These are phyloP conservation scores for Catharanthus roseus DNA, from an alignment of 257 asterid species.

Conservation along the genomic window DNA sequence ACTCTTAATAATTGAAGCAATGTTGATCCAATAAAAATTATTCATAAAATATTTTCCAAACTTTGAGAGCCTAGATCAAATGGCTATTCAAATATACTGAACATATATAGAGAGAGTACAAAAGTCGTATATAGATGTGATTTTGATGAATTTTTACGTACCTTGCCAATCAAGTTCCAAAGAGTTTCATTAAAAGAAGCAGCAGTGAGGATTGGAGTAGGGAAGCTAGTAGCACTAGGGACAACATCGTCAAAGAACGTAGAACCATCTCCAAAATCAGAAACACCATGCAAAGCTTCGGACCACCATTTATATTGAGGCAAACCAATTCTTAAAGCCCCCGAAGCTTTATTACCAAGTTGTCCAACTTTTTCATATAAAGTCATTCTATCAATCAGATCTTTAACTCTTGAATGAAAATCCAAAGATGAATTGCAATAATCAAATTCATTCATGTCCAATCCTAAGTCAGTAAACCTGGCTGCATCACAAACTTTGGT, in stretches of 20 bases:
- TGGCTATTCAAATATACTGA: background rate
- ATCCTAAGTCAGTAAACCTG: background rate
- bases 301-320: constrained; percentile 54
- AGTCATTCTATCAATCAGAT: constrained; percentile 38
- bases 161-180: constrained; percentile 11
- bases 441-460: background rate
- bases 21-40: too few species aligned
- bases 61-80: too few species aligned
- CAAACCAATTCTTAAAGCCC: constrained; percentile 34
- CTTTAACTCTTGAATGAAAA: constrained; percentile 28
- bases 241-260: constrained; percentile 7
- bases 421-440: constrained; percentile 23
- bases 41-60: too few species aligned
- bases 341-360: constrained; percentile 32
- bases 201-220: background rate
- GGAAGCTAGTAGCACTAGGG: constrained; percentile 11
- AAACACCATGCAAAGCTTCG: constrained; percentile 31
- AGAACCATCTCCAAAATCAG: constrained; percentile 17
- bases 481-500: background rate
- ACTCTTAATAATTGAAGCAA: too few species aligned
- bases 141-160: too few species aligned
- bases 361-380: constrained; percentile 35
- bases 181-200: constrained; percentile 4
- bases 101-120: too few species aligned
- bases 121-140: too few species aligned